A percentile compares a stretch with the other conserved stretches of the same genome.
These are phyloP conservation scores for Botrytis paeoniae DNA, from an alignment of 2,329 filamentous ascomycete genomes.

Conservation along the genomic window DNA sequence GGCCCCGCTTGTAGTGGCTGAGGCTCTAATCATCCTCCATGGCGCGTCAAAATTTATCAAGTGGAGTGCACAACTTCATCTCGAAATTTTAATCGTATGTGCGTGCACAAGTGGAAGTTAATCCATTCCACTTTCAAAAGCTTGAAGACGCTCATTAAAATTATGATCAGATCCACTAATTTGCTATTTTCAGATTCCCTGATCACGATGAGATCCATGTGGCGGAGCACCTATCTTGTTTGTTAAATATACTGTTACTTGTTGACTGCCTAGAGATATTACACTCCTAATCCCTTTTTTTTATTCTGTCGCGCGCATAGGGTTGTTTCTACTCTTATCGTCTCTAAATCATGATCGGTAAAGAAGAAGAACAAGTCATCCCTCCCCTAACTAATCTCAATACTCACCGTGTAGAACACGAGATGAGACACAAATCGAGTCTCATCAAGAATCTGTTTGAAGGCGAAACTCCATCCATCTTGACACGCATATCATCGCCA, in stretches of 20 bases:
- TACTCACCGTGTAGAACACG: not conserved
- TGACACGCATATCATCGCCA: conserved; percentile 5
- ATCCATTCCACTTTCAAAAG: conserved; percentile 7
- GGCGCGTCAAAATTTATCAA: conserved; percentile 6
- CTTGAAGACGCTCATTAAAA: conserved; percentile 6
- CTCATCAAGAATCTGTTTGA: not conserved
- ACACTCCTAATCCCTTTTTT: not conserved
- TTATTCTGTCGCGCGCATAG: not conserved
- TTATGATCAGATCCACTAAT: not conserved
- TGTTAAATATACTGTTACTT: not conserved
- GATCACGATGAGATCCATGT: not conserved
- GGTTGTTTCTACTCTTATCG: not conserved
- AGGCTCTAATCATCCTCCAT: not conserved
- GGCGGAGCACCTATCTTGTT: not conserved
- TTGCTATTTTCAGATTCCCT: not conserved
- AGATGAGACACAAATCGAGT: conserved; percentile 1
- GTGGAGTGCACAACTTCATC: not conserved
- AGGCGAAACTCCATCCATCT: not conserved
- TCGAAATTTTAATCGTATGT: not conserved
- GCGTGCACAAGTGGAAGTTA: not conserved
- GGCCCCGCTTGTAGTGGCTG: conserved; percentile 9
- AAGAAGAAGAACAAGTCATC: not conserved
- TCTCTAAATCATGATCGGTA: not conserved
- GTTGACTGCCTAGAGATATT: not conserved
- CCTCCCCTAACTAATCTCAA: not conserved